phyloP scores from a whole-genome alignment of 805 yeast genomes.

The Zygoascus flipseniorum region DNA sequence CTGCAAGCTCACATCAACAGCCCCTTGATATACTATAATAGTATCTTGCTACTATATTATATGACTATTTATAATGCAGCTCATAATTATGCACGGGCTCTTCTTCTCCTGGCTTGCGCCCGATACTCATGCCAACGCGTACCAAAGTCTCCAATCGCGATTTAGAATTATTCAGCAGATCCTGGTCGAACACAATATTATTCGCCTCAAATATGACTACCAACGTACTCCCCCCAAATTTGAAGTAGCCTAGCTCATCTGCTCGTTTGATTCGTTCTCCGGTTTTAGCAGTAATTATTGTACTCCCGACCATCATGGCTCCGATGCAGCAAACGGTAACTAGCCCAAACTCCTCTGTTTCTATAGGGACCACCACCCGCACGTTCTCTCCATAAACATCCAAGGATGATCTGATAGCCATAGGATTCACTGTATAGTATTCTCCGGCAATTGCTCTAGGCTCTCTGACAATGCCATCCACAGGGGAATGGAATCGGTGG shows the following conservation, averaged over 20 bases:
- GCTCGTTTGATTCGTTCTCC: slow-evolving; percentile 56
- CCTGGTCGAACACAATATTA: slow-evolving; percentile 52
- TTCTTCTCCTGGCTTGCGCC: slow-evolving; percentile 46
- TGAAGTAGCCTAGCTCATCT: slow-evolving; percentile 88
- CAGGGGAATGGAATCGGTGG: slow-evolving; percentile 87
- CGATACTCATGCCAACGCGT: slow-evolving; percentile 86
- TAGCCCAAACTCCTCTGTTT: slow-evolving; percentile 67
- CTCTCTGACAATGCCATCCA: slow-evolving; percentile 61
- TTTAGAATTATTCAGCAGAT: slow-evolving; percentile 57
- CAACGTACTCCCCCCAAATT: slow-evolving; percentile 92
- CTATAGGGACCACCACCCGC: slow-evolving; percentile 67
- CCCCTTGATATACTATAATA: too few species aligned
- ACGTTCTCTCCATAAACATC: slow-evolving; percentile 93
- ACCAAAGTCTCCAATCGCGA: slow-evolving; percentile 74
- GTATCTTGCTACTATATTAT: not conserved
- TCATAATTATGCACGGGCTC: slow-evolving; percentile 2
- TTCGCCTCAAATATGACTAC: slow-evolving; percentile 50
- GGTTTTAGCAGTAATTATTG: slow-evolving; percentile 55
- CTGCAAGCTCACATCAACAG: too few species aligned
- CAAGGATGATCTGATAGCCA: slow-evolving; percentile 82
- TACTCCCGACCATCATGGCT: slow-evolving; percentile 98
- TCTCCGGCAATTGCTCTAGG: slow-evolving; percentile 74
- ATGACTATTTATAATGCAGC: not conserved
- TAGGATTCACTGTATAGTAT: slow-evolving; percentile 93
- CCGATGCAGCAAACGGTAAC: slow-evolving; percentile 80